Evolutionary conservation across 805 yeast species (phyloP).

Genomic region (Metschnikowia anglica): DNA sequence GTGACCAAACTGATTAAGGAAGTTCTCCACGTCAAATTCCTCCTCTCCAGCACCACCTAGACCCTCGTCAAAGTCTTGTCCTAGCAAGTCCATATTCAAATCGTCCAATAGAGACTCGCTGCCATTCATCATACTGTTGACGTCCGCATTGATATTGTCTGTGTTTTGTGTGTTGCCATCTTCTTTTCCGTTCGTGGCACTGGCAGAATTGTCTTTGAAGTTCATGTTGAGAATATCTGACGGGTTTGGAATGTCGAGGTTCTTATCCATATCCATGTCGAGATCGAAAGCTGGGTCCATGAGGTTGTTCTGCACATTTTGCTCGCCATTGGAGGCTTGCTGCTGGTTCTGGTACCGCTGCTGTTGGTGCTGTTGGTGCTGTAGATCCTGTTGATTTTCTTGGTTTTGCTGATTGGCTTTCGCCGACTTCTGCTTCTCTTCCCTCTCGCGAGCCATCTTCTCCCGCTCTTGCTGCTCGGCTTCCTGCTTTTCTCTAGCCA

Average conservation of each 20-base stretch:
- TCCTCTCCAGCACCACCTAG: conserved; percentile 30
- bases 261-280: conserved; percentile 23
- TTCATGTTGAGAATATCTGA: conserved; percentile 32
- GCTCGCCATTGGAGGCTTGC: not conserved
- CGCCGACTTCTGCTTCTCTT: conserved; percentile 14
- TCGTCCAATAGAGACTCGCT: conserved; percentile 45
- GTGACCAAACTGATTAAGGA: conserved; percentile 44
- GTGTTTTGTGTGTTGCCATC: not conserved
- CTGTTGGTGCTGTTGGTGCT: conserved; percentile 2
- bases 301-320: conserved; percentile 6
- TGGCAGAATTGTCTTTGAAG: conserved; percentile 20
- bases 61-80: conserved; percentile 31
- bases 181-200: not conserved
- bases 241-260: conserved; percentile 31
- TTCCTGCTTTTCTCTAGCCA: conserved; percentile 18
- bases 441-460: conserved; percentile 12
- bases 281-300: conserved; percentile 32
- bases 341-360: conserved; percentile 3
- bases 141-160: conserved; percentile 5
- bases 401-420: conserved; percentile 14
- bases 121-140: conserved; percentile 36
- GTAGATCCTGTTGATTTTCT: conserved; percentile 9
- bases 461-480: conserved; percentile 19
- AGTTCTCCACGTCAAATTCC: conserved; percentile 46
- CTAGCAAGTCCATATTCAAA: conserved; percentile 40